phyloP scores from a whole-genome alignment of 78 protist species.

The Dictyostelium intermedium region DNA sequence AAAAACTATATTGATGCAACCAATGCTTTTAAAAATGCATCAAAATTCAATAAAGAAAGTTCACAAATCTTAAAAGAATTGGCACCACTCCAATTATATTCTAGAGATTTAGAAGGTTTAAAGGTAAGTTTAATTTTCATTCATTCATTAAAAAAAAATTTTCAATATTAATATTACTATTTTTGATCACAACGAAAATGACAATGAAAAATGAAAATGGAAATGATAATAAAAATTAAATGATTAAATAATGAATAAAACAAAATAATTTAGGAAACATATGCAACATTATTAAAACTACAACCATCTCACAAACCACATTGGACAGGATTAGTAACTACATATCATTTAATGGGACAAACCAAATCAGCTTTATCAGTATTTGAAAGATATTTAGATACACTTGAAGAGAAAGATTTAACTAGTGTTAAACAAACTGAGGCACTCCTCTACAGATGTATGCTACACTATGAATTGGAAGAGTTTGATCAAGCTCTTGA shows the following conservation, averaged over 20 bases:
- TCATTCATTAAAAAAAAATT: too few relatives aligned
- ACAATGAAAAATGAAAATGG: not conserved
- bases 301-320: slow-evolving; percentile 72
- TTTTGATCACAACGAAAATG: not conserved
- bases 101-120: slow-evolving; percentile 88
- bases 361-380: slow-evolving; percentile 44
- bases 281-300: slow-evolving; percentile 77
- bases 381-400: slow-evolving; percentile 54
- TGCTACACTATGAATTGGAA: slow-evolving; percentile 66
- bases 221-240: not conserved
- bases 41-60: slow-evolving; percentile 86
- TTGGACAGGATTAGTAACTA: slow-evolving; percentile 91
- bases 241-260: too few relatives aligned
- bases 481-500: slow-evolving; percentile 30
- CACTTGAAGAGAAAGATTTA: slow-evolving; percentile 3
- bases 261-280: slow-evolving; percentile 87
- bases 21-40: slow-evolving; percentile 93
- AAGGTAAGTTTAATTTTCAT: slow-evolving; percentile 16
- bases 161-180: too few relatives aligned
- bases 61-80: slow-evolving; percentile 88
- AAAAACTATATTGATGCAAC: slow-evolving; percentile 93
- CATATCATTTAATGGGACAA: slow-evolving; percentile 83
- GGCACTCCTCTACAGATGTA: slow-evolving; percentile 67
- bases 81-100: slow-evolving; percentile 86
- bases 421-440: slow-evolving; percentile 64